phyloP scores from a whole-genome alignment of 352 stramenopile genomes.

The Phytophthora podocarpi region DNA sequence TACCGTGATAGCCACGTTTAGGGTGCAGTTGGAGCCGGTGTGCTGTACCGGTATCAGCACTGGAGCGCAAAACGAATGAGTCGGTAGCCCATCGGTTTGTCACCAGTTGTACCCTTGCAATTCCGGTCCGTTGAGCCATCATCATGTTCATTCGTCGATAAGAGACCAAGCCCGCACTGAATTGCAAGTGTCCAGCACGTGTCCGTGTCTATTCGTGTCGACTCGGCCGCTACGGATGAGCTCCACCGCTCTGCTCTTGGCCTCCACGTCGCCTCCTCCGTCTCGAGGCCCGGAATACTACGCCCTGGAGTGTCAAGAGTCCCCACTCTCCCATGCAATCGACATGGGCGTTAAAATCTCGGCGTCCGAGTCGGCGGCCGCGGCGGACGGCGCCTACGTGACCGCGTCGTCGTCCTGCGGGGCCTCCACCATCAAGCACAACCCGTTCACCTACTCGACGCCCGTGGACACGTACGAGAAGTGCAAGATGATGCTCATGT shows the following conservation, averaged over 20 bases:
- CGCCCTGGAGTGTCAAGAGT: conserved; percentile 16
- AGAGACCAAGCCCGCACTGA: conserved; percentile 2
- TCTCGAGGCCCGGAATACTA: conserved; percentile 21
- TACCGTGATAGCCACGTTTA: conserved; percentile 6
- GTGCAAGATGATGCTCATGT: conserved; percentile 61
- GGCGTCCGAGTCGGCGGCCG: conserved; percentile 14
- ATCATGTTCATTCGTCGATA: conserved; percentile 26
- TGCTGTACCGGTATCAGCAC: background rate
- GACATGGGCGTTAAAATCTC: conserved; percentile 35
- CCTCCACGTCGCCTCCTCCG: conserved; percentile 26
- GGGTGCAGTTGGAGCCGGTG: conserved; percentile 7
- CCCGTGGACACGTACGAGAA: conserved; percentile 62
- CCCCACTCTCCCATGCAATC: conserved; percentile 21
- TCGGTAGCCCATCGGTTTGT: background rate
- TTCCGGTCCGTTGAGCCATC: conserved; percentile 11
- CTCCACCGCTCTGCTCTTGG: conserved; percentile 28
- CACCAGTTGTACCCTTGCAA: background rate
- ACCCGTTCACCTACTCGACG: conserved; percentile 69
- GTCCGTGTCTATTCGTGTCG: conserved; percentile 24
- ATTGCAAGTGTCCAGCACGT: too few relatives aligned
- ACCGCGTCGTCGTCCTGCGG: conserved; percentile 27
- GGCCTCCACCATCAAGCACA: conserved; percentile 24
- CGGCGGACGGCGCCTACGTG: conserved; percentile 25
- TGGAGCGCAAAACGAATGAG: conserved; percentile 1
- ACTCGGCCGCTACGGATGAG: conserved; percentile 29